These are phyloP conservation scores for Aspergillus sp. DNA, from an alignment of 2,329 filamentous ascomycete genomes.

Conservation along the genomic window DNA sequence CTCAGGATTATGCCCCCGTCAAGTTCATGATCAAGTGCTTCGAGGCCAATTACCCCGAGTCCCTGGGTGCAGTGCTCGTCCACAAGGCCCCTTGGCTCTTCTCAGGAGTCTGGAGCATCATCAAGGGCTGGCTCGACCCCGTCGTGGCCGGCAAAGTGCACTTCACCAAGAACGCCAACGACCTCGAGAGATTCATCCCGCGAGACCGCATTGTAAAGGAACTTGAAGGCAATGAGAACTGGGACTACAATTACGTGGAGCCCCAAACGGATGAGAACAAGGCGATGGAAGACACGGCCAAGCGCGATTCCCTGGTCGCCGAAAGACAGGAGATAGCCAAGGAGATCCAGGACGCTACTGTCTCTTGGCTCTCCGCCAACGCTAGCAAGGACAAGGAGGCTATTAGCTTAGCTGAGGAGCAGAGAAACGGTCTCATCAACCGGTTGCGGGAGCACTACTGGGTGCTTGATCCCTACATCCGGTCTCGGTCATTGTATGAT, in stretches of 20 bases:
- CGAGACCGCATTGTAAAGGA: slow-evolving; percentile 68
- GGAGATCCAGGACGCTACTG: slow-evolving; percentile 66
- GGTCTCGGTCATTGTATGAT: slow-evolving; percentile 80
- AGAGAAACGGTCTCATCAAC: slow-evolving; percentile 56
- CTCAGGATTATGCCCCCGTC: slow-evolving; percentile 80
- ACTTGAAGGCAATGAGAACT: slow-evolving; percentile 78
- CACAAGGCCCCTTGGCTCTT: slow-evolving; percentile 98
- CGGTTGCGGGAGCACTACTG: slow-evolving; percentile 72
- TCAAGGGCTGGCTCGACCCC: slow-evolving; percentile 91
- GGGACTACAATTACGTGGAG: slow-evolving; percentile 75
- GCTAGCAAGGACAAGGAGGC: slow-evolving; percentile 41
- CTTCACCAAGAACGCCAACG: slow-evolving; percentile 76
- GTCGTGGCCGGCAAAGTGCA: slow-evolving; percentile 92
- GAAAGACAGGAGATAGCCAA: slow-evolving; percentile 61
- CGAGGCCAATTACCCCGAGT: slow-evolving; percentile 96
- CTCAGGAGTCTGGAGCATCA: slow-evolving; percentile 95
- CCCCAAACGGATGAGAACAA: slow-evolving; percentile 70
- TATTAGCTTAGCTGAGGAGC: slow-evolving; percentile 46
- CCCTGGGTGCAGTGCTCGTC: slow-evolving; percentile 78
- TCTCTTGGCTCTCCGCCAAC: slow-evolving; percentile 62
- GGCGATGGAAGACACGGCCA: slow-evolving; percentile 59
- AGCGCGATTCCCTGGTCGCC: slow-evolving; percentile 56
- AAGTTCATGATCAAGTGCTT: slow-evolving; percentile 99
- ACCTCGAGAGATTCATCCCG: slow-evolving; percentile 71
- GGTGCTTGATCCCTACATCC: slow-evolving; percentile 77